Evolutionary conservation across 2,329 filamentous ascomycete genomes (phyloP).

Genomic region (Blastomyces gilchristii): DNA sequence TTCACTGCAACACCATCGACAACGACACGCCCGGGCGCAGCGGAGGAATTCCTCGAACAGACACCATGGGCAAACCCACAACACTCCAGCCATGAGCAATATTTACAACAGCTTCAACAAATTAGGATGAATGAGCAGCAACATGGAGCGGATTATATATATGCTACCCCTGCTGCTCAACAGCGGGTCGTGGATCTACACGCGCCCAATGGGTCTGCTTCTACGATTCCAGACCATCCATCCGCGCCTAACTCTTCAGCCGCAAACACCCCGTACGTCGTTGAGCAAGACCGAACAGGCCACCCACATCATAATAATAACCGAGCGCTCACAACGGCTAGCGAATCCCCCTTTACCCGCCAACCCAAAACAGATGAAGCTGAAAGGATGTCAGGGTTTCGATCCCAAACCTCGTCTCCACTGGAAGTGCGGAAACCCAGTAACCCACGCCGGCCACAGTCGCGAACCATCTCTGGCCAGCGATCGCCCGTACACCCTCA

Average conservation of each 20-base stretch:
- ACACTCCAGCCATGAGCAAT: conserved; percentile 55
- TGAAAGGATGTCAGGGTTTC: conserved; percentile 27
- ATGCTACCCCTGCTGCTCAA: conserved; percentile 36
- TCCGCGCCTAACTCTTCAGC: conserved; percentile 35
- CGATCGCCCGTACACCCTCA: conserved; percentile 18
- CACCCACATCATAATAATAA: conserved; percentile 9
- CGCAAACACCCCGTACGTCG: conserved; percentile 35
- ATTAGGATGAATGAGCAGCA: conserved; percentile 26
- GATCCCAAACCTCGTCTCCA: conserved; percentile 31
- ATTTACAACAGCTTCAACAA: conserved; percentile 30
- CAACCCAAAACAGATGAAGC: conserved; percentile 26
- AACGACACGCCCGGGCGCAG: conserved; percentile 46
- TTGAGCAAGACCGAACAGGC: conserved; percentile 24
- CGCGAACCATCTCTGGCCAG: conserved; percentile 18
- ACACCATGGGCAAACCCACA: conserved; percentile 90
- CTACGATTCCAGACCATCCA: conserved; percentile 36
- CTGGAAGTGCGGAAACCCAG: conserved; percentile 30
- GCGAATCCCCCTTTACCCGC: conserved; percentile 18
- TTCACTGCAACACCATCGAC: conserved; percentile 27
- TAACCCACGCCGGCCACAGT: conserved; percentile 22
- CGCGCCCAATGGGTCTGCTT: conserved; percentile 37
- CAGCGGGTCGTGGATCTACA: conserved; percentile 35
- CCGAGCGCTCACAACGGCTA: conserved; percentile 13
- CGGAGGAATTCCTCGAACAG: conserved; percentile 78
- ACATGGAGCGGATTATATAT: conserved; percentile 26